These are phyloP conservation scores for Vachellia collinsii DNA, from an alignment of 306 rosid genomes.

Conservation along the genomic window DNA sequence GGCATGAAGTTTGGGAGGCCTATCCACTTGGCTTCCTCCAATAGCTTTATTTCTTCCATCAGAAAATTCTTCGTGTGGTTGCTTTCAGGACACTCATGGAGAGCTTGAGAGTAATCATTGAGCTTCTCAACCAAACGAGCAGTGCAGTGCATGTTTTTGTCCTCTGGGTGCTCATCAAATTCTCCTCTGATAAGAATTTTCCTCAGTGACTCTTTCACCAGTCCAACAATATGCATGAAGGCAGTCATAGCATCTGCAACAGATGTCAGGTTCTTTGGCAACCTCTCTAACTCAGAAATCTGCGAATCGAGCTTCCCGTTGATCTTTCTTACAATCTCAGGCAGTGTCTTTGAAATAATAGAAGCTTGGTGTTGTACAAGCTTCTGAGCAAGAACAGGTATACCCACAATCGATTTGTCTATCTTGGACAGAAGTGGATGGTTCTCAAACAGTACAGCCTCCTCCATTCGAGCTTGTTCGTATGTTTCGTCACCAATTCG, in stretches of 20 bases:
- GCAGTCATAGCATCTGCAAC: slow-evolving; percentile 49
- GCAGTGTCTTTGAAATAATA: slow-evolving; percentile 39
- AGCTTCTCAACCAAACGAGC: slow-evolving; percentile 48
- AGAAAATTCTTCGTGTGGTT: slow-evolving; percentile 32
- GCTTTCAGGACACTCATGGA: slow-evolving; percentile 22
- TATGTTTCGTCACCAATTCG: slow-evolving; percentile 52
- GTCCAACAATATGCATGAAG: slow-evolving; percentile 48
- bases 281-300: slow-evolving; percentile 34
- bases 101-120: not conserved
- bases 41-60: slow-evolving; percentile 37
- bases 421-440: slow-evolving; percentile 47
- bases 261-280: slow-evolving; percentile 41
- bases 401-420: slow-evolving; percentile 53
- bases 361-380: slow-evolving; percentile 45
- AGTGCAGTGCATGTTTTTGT: slow-evolving; percentile 46
- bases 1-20: slow-evolving; percentile 64
- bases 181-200: slow-evolving; percentile 49
- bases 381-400: slow-evolving; percentile 41
- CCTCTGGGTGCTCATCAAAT: slow-evolving; percentile 45
- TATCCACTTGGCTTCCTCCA: slow-evolving; percentile 54
- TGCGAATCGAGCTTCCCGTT: slow-evolving; percentile 35
- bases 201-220: slow-evolving; percentile 45
- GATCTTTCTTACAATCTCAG: slow-evolving; percentile 44
- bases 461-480: slow-evolving; percentile 54
- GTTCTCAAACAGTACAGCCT: slow-evolving; percentile 37